Conservation (phyloP, 805 yeast genomes). For the Allodekkera sacchari region DNA sequence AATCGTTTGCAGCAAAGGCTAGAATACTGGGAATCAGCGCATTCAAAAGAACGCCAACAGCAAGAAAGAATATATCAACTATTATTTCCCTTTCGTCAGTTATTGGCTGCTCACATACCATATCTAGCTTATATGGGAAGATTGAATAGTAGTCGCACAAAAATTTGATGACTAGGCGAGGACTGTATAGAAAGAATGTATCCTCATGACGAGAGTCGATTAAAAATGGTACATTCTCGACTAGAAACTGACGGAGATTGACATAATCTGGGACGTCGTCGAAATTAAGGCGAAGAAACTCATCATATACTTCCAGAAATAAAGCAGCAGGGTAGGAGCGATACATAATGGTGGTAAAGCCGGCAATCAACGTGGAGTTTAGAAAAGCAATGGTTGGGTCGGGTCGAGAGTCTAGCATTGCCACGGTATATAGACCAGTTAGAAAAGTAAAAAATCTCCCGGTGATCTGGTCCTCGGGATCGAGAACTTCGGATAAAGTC, state of each 20-base stretch:
- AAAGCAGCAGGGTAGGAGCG: too few species aligned
- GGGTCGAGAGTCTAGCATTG: too few species aligned
- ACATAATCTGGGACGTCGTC: conserved; percentile 5
- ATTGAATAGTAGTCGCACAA: conserved; percentile 8
- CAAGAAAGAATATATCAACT: conserved; percentile 2
- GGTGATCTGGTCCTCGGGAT: too few species aligned
- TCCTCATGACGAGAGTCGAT: background rate
- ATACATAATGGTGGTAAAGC: too few species aligned
- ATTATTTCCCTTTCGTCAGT: conserved; percentile 4
- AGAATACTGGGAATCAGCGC: conserved; percentile 5
- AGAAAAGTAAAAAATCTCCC: too few species aligned
- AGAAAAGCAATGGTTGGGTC: too few species aligned
- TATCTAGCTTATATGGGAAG: conserved; percentile 4
- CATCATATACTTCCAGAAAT: too few species aligned
- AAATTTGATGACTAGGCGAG: conserved; percentile 6
- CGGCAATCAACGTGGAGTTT: too few species aligned
- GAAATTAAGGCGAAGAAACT: too few species aligned
- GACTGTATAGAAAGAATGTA: conserved; percentile 5
- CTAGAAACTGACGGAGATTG: conserved; percentile 5
- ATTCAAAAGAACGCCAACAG: conserved; percentile 2
- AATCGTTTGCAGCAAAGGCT: conserved; percentile 5
- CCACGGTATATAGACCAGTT: too few species aligned
- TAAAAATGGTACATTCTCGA: conserved; percentile 3
- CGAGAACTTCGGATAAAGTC: too few species aligned
- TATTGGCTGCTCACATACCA: background rate